Percentiles rank a stretch among this genome's conserved stretches.
Evolutionary conservation across 2,329 filamentous ascomycete genomes (phyloP).

Genomic region (Ophiostoma himal-ulmi): DNA sequence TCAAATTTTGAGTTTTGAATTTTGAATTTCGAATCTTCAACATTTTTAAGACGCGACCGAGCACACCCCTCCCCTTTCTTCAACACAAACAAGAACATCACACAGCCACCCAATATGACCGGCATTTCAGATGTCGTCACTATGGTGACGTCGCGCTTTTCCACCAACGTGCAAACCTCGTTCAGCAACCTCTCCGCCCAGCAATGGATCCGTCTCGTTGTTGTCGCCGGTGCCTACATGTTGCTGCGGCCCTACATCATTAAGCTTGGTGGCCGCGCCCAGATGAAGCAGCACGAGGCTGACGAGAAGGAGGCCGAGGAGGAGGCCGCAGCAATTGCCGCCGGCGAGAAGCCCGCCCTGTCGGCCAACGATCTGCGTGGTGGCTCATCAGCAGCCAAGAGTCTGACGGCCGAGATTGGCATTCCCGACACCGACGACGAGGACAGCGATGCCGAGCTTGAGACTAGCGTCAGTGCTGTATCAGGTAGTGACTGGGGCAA

Average conservation of each 20-base stretch:
- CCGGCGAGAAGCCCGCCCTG: constrained; percentile 44
- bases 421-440: constrained; percentile 26
- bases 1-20: not conserved
- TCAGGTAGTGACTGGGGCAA: constrained; percentile 56
- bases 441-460: constrained; percentile 32
- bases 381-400: constrained; percentile 40
- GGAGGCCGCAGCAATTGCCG: constrained; percentile 35
- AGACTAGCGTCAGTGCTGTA: constrained; percentile 32
- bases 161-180: constrained; percentile 45
- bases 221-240: constrained; percentile 66
- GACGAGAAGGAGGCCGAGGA: constrained; percentile 48
- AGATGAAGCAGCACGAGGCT: constrained; percentile 60
- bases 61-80: not conserved
- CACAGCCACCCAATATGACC: constrained; percentile 27
- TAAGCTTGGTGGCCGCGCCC: constrained; percentile 57
- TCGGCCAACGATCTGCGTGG: constrained; percentile 56
- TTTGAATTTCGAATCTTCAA: too few species aligned
- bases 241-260: constrained; percentile 70
- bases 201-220: constrained; percentile 62
- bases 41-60: not conserved
- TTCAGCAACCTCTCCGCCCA: constrained; percentile 48
- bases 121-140: constrained; percentile 29
- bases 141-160: constrained; percentile 34
- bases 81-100: not conserved
- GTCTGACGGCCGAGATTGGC: constrained; percentile 35